phyloP scores from a whole-genome alignment of 2,329 filamentous ascomycete species.

The Tolypocladium ovalisporum region DNA sequence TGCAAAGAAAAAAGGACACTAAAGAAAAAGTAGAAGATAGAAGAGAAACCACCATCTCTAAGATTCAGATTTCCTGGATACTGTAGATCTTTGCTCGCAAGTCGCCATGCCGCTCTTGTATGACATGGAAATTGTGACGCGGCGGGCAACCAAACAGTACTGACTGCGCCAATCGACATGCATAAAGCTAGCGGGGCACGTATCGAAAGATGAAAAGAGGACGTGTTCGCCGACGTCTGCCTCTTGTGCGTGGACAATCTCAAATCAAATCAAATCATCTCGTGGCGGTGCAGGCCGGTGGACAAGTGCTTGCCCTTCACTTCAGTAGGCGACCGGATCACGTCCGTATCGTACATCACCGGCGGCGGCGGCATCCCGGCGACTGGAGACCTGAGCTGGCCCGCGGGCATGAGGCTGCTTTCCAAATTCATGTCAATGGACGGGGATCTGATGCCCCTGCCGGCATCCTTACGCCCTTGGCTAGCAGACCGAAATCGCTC shows the following conservation, averaged over 20 bases:
- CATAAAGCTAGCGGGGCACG: no score
- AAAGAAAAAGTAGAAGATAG: constrained; percentile 4
- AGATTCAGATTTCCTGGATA: neutral
- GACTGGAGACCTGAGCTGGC: constrained; percentile 17
- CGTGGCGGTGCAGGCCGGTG: constrained; percentile 41
- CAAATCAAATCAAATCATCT: constrained; percentile 38
- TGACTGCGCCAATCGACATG: neutral
- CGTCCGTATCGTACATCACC: constrained; percentile 25
- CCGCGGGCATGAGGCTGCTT: constrained; percentile 21
- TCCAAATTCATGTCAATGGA: constrained; percentile 28
- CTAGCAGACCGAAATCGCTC: constrained; percentile 51
- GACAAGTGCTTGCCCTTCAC: constrained; percentile 27
- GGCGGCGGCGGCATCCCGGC: constrained; percentile 20
- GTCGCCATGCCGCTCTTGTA: neutral
- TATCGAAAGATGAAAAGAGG: neutral
- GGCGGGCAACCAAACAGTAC: neutral
- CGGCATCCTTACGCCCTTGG: constrained; percentile 37
- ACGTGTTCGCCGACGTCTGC: neutral
- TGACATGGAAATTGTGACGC: neutral
- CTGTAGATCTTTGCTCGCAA: neutral
- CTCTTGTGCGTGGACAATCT: neutral
- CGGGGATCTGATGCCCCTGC: constrained; percentile 13
- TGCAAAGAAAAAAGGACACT: neutral
- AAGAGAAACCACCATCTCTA: neutral
- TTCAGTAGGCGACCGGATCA: constrained; percentile 21